Base-by-base conservation (phyloP, 129 eudicot genomes). In the Ambrosia artemisiifolia region DNA sequence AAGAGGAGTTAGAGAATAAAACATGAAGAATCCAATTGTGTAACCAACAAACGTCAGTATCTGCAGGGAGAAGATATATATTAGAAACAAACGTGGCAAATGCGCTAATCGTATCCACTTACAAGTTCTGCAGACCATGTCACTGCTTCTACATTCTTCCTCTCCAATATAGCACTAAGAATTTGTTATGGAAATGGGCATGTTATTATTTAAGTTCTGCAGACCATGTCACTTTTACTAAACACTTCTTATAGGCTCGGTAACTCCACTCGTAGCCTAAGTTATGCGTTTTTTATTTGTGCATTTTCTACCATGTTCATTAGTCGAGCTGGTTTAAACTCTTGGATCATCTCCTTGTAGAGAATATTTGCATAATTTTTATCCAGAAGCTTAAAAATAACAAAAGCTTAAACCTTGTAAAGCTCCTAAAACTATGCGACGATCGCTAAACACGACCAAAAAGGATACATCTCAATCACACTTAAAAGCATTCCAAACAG, bases 381-480 rank as follows among this genome's bases (percentile, higher is more conserved):
- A 7, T 40, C 44, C 44, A 40, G 7, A 38, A 38, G 9, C 43
- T 38, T 38, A 38, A 2, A 38, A 5, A 38, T 38, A 5, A 38
- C 43, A 38, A 38, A 38, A 38, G 43, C n/a, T 57, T 28, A 57
- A 57, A 9, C n/a, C 11, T 8, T 57, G 11, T 5, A 57, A 57
- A 24, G 64, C 32, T 55, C 36, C 64, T 24, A 28, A 24, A 11
- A 57, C 1, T 57, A 11, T n/a, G 32, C 24, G 63, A 6, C 11
- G 24, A 51, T 4, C 3, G 42, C 43, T 38, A 38, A 38, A 38
- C 10, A 40, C 44, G 6, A 10, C 10, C 65, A 19, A 62, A 69
- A 85, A 87, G 98, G 96, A 93, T 93, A 93, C 98, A 87, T 78
- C 86, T 90, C 88, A 44, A 71, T 64, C 13, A 67, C 73, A 80